Evolutionary conservation across 768 basidiomycete species (phyloP).

Genomic region (Solioccasus polychromus): DNA sequence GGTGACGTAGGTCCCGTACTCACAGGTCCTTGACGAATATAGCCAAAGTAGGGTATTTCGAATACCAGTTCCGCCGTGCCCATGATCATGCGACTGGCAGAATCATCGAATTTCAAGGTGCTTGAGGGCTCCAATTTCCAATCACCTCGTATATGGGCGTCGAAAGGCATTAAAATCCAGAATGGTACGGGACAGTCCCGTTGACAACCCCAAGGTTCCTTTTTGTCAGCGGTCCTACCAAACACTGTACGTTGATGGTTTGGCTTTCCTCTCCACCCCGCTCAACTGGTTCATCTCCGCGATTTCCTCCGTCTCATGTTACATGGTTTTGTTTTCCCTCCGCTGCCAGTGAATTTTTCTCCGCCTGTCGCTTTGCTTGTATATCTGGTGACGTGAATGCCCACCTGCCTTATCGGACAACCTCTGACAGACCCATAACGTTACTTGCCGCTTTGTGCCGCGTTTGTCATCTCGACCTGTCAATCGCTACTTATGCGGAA

Average conservation of each 20-base stretch:
- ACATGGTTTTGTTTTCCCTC: too few species aligned
- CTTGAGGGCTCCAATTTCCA: too few species aligned
- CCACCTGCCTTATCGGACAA: not conserved
- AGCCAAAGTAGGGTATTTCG: not conserved
- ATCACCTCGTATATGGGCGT: not conserved
- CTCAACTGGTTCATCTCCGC: slow-evolving; percentile 3
- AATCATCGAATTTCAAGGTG: not conserved
- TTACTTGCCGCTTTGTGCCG: not conserved
- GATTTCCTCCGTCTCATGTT: not conserved
- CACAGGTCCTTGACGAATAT: slow-evolving; percentile 3
- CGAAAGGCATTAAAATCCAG: not conserved
- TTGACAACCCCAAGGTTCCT: too few species aligned
- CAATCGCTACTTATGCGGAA: slow-evolving; percentile 7
- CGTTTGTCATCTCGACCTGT: not conserved
- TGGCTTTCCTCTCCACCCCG: not conserved
- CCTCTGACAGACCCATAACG: not conserved
- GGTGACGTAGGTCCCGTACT: slow-evolving; percentile 26
- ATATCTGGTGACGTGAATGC: not conserved
- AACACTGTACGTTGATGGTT: not conserved
- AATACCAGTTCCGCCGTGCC: not conserved
- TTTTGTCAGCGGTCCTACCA: not conserved
- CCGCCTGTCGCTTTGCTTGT: not conserved
- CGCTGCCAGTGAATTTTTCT: not conserved
- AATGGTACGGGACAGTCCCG: too few species aligned
- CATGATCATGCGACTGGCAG: slow-evolving; percentile 13